Percentiles rank a stretch among this genome's conserved stretches.
Conservation (phyloP, 2,329 filamentous ascomycete species). For the Aspergillus fructus region DNA sequence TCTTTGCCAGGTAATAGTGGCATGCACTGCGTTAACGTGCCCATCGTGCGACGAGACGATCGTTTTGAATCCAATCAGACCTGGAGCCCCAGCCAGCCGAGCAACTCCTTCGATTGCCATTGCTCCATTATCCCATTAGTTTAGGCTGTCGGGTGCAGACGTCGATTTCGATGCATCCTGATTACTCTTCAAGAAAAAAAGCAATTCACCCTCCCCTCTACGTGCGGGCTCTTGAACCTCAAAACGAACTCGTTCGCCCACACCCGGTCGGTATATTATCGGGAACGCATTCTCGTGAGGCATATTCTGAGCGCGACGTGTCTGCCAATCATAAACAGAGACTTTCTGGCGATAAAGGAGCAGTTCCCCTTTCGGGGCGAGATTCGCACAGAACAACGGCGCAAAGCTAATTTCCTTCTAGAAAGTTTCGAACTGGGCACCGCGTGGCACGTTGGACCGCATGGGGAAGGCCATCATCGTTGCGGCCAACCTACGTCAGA, state of each 20-base stretch:
- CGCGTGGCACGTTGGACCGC: constrained; percentile 19
- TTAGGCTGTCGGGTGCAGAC: background rate
- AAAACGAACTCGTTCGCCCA: background rate
- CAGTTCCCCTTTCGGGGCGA: background rate
- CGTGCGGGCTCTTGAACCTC: background rate
- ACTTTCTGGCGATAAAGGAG: background rate
- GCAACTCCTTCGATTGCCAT: background rate
- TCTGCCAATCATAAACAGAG: background rate
- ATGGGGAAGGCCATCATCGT: constrained; percentile 10
- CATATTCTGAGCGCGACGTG: background rate
- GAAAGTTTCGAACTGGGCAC: constrained; percentile 29
- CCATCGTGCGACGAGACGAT: constrained; percentile 6
- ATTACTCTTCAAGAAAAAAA: background rate
- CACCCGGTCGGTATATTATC: too few species aligned
- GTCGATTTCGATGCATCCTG: background rate
- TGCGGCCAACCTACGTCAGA: constrained; percentile 4
- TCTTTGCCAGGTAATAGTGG: background rate
- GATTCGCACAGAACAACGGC: constrained; percentile 17
- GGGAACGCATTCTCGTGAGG: background rate
- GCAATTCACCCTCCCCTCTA: background rate
- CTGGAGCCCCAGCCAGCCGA: background rate
- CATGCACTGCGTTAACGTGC: background rate
- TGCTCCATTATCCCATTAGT: background rate
- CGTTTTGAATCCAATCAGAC: constrained; percentile 5
- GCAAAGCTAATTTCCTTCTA: constrained; percentile 36